phyloP scores from a whole-genome alignment of 306 rosid species.

The Spatholobus suberectus region DNA sequence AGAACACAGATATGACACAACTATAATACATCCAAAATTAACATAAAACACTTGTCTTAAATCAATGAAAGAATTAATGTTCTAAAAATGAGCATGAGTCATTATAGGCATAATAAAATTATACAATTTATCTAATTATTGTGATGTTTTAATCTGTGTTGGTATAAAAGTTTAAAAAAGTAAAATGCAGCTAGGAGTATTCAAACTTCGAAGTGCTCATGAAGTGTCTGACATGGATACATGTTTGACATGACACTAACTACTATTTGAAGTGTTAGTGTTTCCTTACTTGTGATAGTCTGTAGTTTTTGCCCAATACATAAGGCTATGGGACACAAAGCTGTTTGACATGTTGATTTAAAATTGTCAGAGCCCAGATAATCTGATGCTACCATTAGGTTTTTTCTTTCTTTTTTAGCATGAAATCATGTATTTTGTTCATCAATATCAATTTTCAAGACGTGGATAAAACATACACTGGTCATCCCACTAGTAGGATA shows the following conservation, averaged over 20 bases:
- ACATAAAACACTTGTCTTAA: neutral
- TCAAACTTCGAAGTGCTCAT: neutral
- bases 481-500: conserved; percentile 2
- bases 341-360: conserved; percentile 10
- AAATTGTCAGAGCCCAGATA: neutral
- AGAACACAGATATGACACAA: no score
- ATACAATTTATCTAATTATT: neutral
- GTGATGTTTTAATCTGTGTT: neutral
- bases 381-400: neutral
- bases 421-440: neutral
- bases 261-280: neutral
- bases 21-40: neutral
- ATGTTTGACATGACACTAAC: neutral
- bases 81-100: neutral
- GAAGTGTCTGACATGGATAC: neutral
- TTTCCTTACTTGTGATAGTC: neutral
- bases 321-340: neutral
- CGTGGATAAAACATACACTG: neutral
- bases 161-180: neutral
- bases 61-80: neutral
- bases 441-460: neutral
- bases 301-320: neutral
- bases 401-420: neutral
- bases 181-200: neutral
- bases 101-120: neutral